These are phyloP conservation scores for Chlorella sp. DNA, from an alignment of 139 green algal species.

Conservation along the genomic window DNA sequence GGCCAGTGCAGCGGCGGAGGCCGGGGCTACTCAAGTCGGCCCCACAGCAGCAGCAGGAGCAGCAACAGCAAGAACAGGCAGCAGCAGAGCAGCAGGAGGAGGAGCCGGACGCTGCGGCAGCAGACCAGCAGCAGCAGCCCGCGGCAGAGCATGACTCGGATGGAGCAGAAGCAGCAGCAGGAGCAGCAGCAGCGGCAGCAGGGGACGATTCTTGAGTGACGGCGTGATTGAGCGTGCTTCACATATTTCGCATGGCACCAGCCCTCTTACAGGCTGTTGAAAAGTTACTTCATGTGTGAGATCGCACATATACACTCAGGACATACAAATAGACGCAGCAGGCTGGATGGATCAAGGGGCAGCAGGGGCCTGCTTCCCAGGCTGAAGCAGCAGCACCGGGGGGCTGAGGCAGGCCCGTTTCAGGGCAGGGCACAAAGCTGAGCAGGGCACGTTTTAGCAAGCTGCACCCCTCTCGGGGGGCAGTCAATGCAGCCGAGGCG, in stretches of 20 bases:
- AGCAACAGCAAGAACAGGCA: neutral
- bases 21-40: conserved; percentile 3
- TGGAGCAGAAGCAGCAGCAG: neutral
- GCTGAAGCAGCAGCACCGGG: neutral
- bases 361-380: neutral
- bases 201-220: neutral
- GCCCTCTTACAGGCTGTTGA: neutral
- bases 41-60: neutral
- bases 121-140: neutral
- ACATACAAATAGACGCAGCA: too few species aligned
- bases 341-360: neutral
- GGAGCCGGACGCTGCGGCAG: neutral
- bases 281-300: neutral
- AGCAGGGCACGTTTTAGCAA: too few species aligned
- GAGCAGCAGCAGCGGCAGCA: conserved; percentile 11
- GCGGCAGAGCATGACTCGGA: neutral
- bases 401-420: too few species aligned
- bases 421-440: too few species aligned
- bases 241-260: neutral
- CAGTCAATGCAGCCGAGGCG: neutral
- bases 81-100: neutral
- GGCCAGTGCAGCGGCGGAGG: conserved; percentile 6
- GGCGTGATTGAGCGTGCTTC: neutral
- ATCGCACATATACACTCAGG: neutral
- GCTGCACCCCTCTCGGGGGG: too few species aligned